These are phyloP conservation scores for Picea glauca DNA, from an alignment of 75 land plant genomes.

Conservation along the genomic window DNA sequence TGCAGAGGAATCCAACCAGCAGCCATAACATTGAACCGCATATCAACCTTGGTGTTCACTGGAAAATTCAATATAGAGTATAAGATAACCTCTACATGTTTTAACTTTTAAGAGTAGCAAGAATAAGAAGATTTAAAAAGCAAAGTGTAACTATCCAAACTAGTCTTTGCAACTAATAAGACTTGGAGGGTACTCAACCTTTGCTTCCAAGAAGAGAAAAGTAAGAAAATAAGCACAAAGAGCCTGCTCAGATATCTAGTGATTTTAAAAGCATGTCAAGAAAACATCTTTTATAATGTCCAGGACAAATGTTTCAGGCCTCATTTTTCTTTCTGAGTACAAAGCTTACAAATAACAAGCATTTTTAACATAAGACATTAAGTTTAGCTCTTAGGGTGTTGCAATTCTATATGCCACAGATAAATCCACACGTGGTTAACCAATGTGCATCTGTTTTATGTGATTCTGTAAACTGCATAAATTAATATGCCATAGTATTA, in stretches of 20 bases:
- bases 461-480: background rate
- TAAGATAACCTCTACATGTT: background rate
- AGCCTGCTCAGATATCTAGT: background rate
- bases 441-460: background rate
- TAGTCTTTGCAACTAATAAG: too few relatives aligned
- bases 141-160: background rate
- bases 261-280: background rate
- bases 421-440: background rate
- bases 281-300: background rate
- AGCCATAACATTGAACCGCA: slow-evolving; percentile 92
- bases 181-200: background rate
- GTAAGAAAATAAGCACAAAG: background rate
- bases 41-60: slow-evolving; percentile 99
- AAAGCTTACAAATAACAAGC: background rate
- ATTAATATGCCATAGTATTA: background rate
- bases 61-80: slow-evolving; percentile 7
- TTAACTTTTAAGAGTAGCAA: background rate
- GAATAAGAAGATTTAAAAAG: background rate
- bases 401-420: background rate
- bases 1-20: slow-evolving; percentile 86
- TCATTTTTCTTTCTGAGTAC: background rate
- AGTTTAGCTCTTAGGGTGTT: background rate
- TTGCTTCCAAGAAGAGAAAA: background rate
- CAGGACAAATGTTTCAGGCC: background rate
- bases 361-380: background rate